Evolutionary conservation across 139 green algal genomes (phyloP), one percentile per base, ranked within the genome.

Genomic region (Coccomyxa sp.): DNA sequence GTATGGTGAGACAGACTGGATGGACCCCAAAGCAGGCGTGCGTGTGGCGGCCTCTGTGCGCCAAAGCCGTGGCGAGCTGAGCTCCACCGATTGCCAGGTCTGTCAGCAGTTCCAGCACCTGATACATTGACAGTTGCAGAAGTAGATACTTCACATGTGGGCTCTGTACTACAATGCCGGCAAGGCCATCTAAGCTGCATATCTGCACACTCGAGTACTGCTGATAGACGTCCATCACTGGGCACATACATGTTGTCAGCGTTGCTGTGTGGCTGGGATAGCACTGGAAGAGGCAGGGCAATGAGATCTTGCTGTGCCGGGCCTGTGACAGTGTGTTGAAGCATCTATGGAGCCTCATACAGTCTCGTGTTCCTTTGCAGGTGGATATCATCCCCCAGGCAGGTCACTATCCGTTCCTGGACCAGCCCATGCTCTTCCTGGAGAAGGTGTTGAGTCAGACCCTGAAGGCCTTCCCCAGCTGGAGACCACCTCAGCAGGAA

Each of bases 1-100:
- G 50, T 93, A 93, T 68, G 93, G 90, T 27, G 82, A 92, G 55
- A 68, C 88, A 36, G 94, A 98, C 83, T 98, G 94, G 90, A 94
- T 94, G 90, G 83, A 94, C 50, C 80, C 72, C 8, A 75, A 77
- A 33, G 81, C 55, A 14, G 87, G 75, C 2, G 16, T 64, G 33
- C 68, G 80, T 10, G n/a, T 85, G 24, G 37, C 41, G 6, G 40
- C 38, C 10, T 71, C 75, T 29, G 64, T 87, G n/a, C 10, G 40
- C 8, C 27, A 79, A 71, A n/a, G 68, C 16, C 75, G 79, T 4
- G 54, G 37, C 0, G 18, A 78, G 10, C 29, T 80, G 0, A 69
- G 68, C 9, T 33, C 74, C 0, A 40, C 50, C 14, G 83, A 91
- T 73, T 40, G 83, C 12, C 39, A 84, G 38, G 77, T 91, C 14